Percentiles rank a stretch among this genome's conserved stretches.
Evolutionary conservation across 2,329 filamentous ascomycete species (phyloP).

Genomic region (Beauveria scarabaeidicola): DNA sequence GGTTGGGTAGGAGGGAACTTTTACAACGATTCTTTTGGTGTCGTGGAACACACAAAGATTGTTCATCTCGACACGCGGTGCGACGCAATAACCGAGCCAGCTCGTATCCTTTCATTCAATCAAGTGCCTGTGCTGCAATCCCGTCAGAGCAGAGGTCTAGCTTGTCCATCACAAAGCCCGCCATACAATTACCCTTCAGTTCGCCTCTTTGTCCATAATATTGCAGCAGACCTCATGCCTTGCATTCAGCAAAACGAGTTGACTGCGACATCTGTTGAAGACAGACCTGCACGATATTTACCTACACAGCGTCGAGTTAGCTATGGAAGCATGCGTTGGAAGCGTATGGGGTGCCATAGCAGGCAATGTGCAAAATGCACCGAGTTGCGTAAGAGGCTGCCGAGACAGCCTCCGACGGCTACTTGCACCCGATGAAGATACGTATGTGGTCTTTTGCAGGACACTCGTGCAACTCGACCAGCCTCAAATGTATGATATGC

Average conservation of each 20-base stretch:
- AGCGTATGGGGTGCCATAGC: constrained; percentile 11
- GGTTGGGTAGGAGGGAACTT: constrained; percentile 4
- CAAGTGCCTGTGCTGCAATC: neutral
- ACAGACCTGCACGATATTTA: neutral
- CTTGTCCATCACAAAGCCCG: neutral
- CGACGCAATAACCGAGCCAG: constrained; percentile 4
- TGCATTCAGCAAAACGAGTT: neutral
- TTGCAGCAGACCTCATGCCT: constrained; percentile 4
- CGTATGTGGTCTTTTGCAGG: constrained; percentile 25
- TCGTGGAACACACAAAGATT: neutral
- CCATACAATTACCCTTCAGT: neutral
- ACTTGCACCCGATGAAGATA: constrained; percentile 16
- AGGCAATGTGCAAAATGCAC: constrained; percentile 4
- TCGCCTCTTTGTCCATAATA: neutral
- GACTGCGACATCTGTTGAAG: constrained; percentile 3
- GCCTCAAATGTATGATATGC: constrained; percentile 20
- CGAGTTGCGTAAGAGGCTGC: constrained; percentile 9
- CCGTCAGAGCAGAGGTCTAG: neutral
- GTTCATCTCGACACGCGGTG: neutral
- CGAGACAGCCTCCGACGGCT: constrained; percentile 9
- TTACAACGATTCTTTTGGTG: neutral
- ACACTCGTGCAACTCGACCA: constrained; percentile 20
- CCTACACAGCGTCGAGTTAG: neutral
- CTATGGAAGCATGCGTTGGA: constrained; percentile 9
- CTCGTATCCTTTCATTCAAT: constrained; percentile 7